Evolutionary conservation across 768 basidiomycete genomes (phyloP), one percentile per base, ranked within the genome.

Genomic region (Saitozyma sp.): DNA sequence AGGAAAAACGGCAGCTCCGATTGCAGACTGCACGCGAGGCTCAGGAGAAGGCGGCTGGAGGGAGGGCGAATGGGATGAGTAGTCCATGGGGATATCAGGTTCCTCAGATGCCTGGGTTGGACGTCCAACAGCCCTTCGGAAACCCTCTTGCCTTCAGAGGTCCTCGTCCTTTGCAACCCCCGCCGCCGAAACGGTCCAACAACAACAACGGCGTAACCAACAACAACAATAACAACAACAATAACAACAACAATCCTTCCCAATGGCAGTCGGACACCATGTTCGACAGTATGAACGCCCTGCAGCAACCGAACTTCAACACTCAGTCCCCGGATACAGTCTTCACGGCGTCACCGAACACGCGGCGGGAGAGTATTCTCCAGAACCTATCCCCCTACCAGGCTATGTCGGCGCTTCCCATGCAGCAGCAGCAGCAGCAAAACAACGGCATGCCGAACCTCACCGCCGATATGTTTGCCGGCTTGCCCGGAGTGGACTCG

Each of bases 91-190:
- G 72, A 1, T 79, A 78, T 54, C 66, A 72, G 8, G 74, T 76
- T 0, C 78, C 78, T 9, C 67, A 63, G 13, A 77, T 79, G 71
- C 71, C 73, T n/a, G 74, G 75, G 8, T 54, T 79, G 39, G 75
- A 79, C 58, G 76, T 79, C 1, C 71, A 75, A 50, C 75, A 78
- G 52, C 78, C 78, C 8, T 79, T 79, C 56, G 69, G 68, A 3
- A 63, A 62, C 45, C 19, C 54, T 6, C 54, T 54, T 43, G 49
- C 50, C 6, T 58, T 66, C 41, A 46, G 67, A n/a, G 61, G 65
- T 2, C 77, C 77, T 2, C 45, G 75, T 54, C 77, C 77, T 5
- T 55, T 78, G 7, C 71, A 71, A 58, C 74, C 77, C 8, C 76
- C 76, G 16, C 55, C 65, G 3, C 42, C 69, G 4, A 65, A 60